Evolutionary conservation across 768 basidiomycete species (phyloP), one percentile per base, ranked within the genome.

Genomic region (Russula olivacea): DNA sequence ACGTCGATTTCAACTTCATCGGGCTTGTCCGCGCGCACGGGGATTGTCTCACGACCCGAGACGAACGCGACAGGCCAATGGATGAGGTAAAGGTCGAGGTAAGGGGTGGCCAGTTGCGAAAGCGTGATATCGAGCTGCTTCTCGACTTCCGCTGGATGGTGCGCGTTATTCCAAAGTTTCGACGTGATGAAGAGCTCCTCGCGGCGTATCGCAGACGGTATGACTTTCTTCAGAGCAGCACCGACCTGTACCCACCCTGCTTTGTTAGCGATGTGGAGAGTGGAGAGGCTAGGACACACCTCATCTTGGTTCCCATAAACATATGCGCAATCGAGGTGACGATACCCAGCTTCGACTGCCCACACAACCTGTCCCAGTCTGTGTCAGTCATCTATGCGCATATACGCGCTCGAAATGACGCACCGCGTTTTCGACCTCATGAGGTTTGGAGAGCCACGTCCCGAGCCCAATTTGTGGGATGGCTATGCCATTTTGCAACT

Each of bases 251-350:
- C 23, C 6, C 28, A 28, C 25, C 45, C 45, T 15, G 0, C 30
- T 25, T 45, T 1, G n/a, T 57, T 45, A 53, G 40, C 47, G 41
- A 14, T 11, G 4, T 1, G 14, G 19, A 21, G 5, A 21, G 21
- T n/a, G 10, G 45, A 11, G n/a, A n/a, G n/a, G n/a, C n/a, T n/a
- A n/a, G n/a, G 15, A 49, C 68, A 61, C 55, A 75, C 76, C 74
- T 88, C 89, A 61, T 84, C 78, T 73, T 92, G 91, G 73, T 93
- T 94, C 65, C 78, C 71, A 74, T 93, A 93, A 52, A 89, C 77
- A 81, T 82, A 81, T 3, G 91, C 92, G 21, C 89, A 81, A 73
- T 95, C 92, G 66, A 95, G 82, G 74, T 95, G 92, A 54, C 89
- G 80, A 73, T 93, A 93, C 1, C 91, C 91, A 32, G 81, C 80